These are phyloP conservation scores for Artemisia tridentata DNA, from an alignment of 129 eudicot species.

Conservation along the genomic window DNA sequence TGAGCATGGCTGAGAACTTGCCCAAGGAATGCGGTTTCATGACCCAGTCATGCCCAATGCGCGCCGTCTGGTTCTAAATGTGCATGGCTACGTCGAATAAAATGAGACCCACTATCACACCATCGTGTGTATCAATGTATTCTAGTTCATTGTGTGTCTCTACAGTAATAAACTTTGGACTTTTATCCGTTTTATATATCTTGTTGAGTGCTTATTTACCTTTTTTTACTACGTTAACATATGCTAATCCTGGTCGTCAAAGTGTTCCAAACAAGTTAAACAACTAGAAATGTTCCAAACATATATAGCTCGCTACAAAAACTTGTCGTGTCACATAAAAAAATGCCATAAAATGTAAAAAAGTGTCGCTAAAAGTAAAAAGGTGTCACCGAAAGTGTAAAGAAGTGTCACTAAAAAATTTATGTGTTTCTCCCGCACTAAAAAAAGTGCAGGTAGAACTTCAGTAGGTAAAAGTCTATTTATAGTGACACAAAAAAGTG, in stretches of 20 bases:
- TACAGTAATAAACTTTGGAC: not conserved
- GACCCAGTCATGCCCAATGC: not conserved
- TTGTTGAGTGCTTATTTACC: not conserved
- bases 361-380: too few species aligned
- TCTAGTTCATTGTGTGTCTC: not conserved
- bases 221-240: not conserved
- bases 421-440: too few species aligned
- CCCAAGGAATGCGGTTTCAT: not conserved
- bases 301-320: too few species aligned
- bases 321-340: too few species aligned
- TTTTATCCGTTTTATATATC: not conserved
- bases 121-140: not conserved
- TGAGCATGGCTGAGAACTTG: constrained; percentile 1
- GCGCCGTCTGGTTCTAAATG: not conserved
- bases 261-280: too few species aligned
- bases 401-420: too few species aligned
- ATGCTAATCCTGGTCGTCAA: not conserved
- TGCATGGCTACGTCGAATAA: not conserved
- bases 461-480: too few species aligned
- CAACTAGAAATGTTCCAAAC: too few species aligned
- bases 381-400: too few species aligned
- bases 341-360: too few species aligned
- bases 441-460: too few species aligned
- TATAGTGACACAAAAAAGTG: too few species aligned
- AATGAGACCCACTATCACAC: constrained; percentile 6